These are phyloP conservation scores for Tylopilus balloui DNA, from an alignment of 768 basidiomycete species.

Conservation along the genomic window DNA sequence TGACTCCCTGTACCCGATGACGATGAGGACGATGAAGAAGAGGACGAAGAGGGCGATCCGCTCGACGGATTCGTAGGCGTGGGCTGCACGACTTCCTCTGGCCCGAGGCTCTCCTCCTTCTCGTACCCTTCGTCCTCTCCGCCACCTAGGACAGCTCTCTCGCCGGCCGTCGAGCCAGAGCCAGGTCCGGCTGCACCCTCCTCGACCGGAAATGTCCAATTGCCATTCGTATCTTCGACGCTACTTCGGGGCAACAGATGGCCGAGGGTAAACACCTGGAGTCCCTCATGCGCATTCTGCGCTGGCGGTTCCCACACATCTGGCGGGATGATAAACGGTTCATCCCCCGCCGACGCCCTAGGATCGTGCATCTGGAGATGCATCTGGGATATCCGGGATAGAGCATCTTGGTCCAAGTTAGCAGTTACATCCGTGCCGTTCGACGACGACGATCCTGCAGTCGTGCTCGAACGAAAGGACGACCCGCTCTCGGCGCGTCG, in stretches of 20 bases:
- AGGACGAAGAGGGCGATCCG: conserved; percentile 14
- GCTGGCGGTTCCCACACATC: conserved; percentile 26
- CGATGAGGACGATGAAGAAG: conserved; percentile 14
- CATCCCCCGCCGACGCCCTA: conserved; percentile 24
- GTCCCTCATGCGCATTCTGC: conserved; percentile 49
- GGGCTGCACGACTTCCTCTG: conserved; percentile 40
- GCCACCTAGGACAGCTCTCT: conserved; percentile 20
- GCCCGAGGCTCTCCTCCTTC: conserved; percentile 25
- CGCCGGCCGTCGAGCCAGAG: conserved; percentile 13
- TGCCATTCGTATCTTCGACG: conserved; percentile 49
- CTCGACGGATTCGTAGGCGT: conserved; percentile 28
- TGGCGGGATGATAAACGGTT: conserved; percentile 28
- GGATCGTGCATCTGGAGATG: conserved; percentile 42
- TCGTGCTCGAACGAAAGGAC: conserved; percentile 26
- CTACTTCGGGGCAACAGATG: conserved; percentile 61
- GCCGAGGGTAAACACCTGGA: conserved; percentile 79
- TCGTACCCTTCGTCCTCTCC: conserved; percentile 23
- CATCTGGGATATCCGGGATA: conserved; percentile 45
- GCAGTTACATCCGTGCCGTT: conserved; percentile 14
- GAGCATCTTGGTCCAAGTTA: conserved; percentile 38
- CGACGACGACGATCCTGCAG: conserved; percentile 16
- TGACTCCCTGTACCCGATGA: conserved; percentile 2
- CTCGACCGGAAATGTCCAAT: conserved; percentile 54
- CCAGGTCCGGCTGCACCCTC: conserved; percentile 10
- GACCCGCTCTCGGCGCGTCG: conserved; percentile 47